Base-by-base conservation (phyloP, 177 flowering plant species). In the Vitis hybrid region DNA sequence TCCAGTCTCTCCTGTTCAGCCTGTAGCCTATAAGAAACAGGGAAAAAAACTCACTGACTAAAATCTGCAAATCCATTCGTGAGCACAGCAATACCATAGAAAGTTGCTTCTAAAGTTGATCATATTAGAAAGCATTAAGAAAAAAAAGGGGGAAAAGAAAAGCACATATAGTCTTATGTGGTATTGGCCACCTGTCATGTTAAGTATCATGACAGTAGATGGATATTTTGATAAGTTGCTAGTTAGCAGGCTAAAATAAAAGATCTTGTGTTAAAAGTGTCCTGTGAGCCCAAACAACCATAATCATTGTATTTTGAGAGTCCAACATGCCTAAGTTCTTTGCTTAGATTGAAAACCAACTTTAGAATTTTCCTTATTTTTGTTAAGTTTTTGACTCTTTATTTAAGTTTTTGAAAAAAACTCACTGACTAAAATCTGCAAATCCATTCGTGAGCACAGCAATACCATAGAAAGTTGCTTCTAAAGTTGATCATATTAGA, bases 1-100 rank as follows among this genome's bases (percentile, higher is more conserved):
- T 84, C 84, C 70, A 91, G 76, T 79, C 85, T 88, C 70, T 88
- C 91, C 56, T 79, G 78, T 75, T 94, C 97, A 65, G 86, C 90
- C 80, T 81, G 80, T 60, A 94, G 83, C 82, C 98, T 94, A 70
- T 55, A 78, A 52, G 56, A 49, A 11, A 1, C 11, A 55, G 2
- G 54, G 70, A 52, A 40, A 35, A 56, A 4, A 27, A 56, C 2
- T 21, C 27, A 67, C 2, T 7, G 15, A 7, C 60, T 19, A 15
- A 6, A 64, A 30, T 40, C 67, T 11, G n/a, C 11, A 35, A 63
- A 7, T 35, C 8, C 3, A 46, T 56, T 54, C 40, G 13, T 58
- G 11, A 69, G 10, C 21, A 15, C 64, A 24, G 27, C 8, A 50
- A 51, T 60, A 21, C 13, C 51, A 49, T 19, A 19, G 48, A 12